A percentile compares a stretch with the other conserved stretches of the same genome.
phyloP scores from a whole-genome alignment of 257 asterid species.

The Plantago major region DNA sequence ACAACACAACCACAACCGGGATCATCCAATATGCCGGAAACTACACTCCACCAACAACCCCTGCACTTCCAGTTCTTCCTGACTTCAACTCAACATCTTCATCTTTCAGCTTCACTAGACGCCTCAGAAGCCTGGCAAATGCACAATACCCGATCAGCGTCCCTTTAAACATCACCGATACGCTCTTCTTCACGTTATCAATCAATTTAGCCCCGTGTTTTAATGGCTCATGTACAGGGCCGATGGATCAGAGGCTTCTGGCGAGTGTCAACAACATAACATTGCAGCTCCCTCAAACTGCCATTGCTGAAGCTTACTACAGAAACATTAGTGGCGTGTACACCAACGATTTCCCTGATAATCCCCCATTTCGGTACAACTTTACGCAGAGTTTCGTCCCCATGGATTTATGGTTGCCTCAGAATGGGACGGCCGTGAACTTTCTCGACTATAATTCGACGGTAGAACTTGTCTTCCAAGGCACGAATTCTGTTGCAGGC shows the following conservation, averaged over 20 bases:
- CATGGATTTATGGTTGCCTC: constrained; percentile 10
- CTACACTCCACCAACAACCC: constrained; percentile 29
- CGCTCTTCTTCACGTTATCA: constrained; percentile 29
- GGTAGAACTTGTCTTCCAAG: constrained; percentile 54
- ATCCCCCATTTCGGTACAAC: constrained; percentile 32
- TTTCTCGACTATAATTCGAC: constrained; percentile 33
- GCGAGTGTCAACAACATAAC: constrained; percentile 52
- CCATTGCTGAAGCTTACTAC: constrained; percentile 42
- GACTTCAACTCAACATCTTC: constrained; percentile 17
- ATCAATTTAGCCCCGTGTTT: constrained; percentile 37
- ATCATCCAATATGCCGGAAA: constrained; percentile 33
- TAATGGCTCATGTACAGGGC: constrained; percentile 26
- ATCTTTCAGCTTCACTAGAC: constrained; percentile 22
- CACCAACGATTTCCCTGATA: constrained; percentile 27
- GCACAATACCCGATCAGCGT: constrained; percentile 30
- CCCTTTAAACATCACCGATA: constrained; percentile 28
- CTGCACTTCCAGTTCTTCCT: constrained; percentile 32
- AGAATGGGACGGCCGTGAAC: constrained; percentile 22
- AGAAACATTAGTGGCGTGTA: constrained; percentile 26
- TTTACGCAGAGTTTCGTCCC: constrained; percentile 34
- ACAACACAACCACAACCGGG: constrained; percentile 41
- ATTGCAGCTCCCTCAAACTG: constrained; percentile 26
- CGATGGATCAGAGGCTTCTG: constrained; percentile 21
- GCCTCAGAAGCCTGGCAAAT: constrained; percentile 29
- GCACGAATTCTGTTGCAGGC: constrained; percentile 31